A percentile compares a stretch with the other conserved stretches of the same genome.
phyloP scores from a whole-genome alignment of 1,139 yeast genomes.

The Taiozyma sp. region DNA sequence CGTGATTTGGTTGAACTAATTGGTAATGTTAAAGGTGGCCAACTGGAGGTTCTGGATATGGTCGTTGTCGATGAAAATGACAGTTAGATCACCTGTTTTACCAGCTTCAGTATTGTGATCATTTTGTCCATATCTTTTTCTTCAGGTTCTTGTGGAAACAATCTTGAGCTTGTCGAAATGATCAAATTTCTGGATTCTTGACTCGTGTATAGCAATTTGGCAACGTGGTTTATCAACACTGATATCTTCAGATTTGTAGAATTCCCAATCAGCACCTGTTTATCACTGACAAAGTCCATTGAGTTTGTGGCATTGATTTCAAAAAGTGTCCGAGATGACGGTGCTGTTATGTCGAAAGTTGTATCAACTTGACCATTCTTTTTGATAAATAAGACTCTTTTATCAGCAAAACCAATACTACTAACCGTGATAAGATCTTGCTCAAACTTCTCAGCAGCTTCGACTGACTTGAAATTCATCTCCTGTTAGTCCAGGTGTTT shows the following conservation, averaged over 20 bases:
- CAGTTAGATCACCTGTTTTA: conserved; percentile 20
- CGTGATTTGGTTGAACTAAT: conserved; percentile 52
- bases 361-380: conserved; percentile 33
- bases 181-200: conserved; percentile 28
- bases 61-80: conserved; percentile 73
- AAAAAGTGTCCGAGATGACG: conserved; percentile 18
- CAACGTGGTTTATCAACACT: conserved; percentile 31
- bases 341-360: conserved; percentile 30
- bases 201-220: conserved; percentile 26
- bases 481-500: background rate
- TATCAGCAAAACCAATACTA: conserved; percentile 29
- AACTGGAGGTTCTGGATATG: conserved; percentile 84
- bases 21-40: conserved; percentile 52
- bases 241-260: conserved; percentile 26
- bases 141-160: conserved; percentile 23
- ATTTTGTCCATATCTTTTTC: conserved; percentile 24
- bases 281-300: conserved; percentile 16
- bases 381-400: conserved; percentile 25
- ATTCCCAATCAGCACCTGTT: conserved; percentile 27
- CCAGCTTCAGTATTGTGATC: conserved; percentile 23
- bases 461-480: background rate
- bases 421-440: conserved; percentile 18
- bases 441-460: background rate
- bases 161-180: conserved; percentile 36
- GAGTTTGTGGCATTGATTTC: conserved; percentile 3